Evolutionary conservation across 495 filamentous ascomycete species (phyloP), one percentile per base, ranked within the genome.

Genomic region (Letharia lupina): DNA sequence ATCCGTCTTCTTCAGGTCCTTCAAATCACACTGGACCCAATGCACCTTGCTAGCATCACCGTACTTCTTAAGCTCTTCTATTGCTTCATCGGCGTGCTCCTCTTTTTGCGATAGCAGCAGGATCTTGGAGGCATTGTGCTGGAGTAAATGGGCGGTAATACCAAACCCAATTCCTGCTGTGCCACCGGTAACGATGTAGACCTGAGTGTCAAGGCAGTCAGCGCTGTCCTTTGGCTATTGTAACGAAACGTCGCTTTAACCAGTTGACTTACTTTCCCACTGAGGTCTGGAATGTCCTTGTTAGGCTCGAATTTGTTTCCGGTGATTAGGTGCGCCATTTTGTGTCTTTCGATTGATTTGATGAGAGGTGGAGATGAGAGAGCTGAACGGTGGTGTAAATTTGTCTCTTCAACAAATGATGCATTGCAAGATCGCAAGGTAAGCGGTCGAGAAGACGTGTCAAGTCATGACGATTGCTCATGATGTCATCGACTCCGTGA

Each of bases 91-190:
- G 28, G 75, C 76, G 62, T 82, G 78, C 45, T 80, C 73, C 64
- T 79, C 77, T 39, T 78, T 80, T 41, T 79, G 77, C 4, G 79
- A 80, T 10, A 83, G 70, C 1, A 84, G 70, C 59, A 79, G 77
- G 31, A 85, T 73, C 65, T 75, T 79, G 5, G 71, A 71, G 12
- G 78, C 72, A 37, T 79, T 78, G 67, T 82, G 81, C 66, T 84
- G 76, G 7, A 84, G 74, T 6, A 84, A 68, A 64, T 85, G 82
- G 18, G 81, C 76, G 39, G 76, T 69, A 39, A 84, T 83, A 48
- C 81, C 78, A 67, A 79, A 82, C 12, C 74, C 79, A 45, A 82
- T 80, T 60, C 79, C 77, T 33, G 78, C 71, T 18, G 71, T 74
- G 37, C 75, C 75, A 16, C 67, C 67, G 13, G 70, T 71, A 11